phyloP scores from a whole-genome alignment of 495 filamentous ascomycete species.

The Annulohypoxylon stygium region DNA sequence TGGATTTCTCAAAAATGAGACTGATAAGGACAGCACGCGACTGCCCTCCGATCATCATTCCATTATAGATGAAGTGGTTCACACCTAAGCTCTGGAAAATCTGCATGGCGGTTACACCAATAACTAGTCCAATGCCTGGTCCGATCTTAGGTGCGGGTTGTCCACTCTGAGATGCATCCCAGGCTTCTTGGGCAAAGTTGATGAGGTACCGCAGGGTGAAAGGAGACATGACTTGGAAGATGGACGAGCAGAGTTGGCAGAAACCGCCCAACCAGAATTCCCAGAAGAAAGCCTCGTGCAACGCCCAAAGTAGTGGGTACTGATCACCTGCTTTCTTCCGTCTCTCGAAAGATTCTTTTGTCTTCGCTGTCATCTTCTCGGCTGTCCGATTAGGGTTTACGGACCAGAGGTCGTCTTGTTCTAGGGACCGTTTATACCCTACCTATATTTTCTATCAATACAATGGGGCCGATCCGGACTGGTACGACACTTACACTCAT shows the following conservation, averaged over 20 bases:
- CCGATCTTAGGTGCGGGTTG: constrained; percentile 71
- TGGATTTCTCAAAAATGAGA: constrained; percentile 83
- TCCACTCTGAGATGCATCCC: constrained; percentile 65
- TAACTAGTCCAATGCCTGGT: constrained; percentile 76
- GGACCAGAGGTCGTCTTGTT: constrained; percentile 86
- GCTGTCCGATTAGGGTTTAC: constrained; percentile 86
- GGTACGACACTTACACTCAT: constrained; percentile 67
- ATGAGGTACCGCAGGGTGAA: constrained; percentile 82
- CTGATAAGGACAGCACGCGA: constrained; percentile 78
- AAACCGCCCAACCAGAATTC: constrained; percentile 88
- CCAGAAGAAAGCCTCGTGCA: constrained; percentile 87
- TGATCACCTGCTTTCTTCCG: constrained; percentile 75
- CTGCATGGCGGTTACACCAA: constrained; percentile 84
- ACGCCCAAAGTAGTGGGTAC: constrained; percentile 79
- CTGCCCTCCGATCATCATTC: constrained; percentile 85
- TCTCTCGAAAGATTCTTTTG: constrained; percentile 74
- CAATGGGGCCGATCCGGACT: neutral
- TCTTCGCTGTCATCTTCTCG: constrained; percentile 71
- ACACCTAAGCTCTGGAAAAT: constrained; percentile 75
- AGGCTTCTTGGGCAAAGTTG: constrained; percentile 83
- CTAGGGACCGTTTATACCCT: constrained; percentile 87
- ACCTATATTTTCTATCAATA: constrained; percentile 55
- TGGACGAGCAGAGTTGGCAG: constrained; percentile 77
- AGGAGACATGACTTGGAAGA: constrained; percentile 79
- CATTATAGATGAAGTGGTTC: constrained; percentile 85